phyloP scores from a whole-genome alignment of 2,329 filamentous ascomycete genomes.

The Drechslera avenae region DNA sequence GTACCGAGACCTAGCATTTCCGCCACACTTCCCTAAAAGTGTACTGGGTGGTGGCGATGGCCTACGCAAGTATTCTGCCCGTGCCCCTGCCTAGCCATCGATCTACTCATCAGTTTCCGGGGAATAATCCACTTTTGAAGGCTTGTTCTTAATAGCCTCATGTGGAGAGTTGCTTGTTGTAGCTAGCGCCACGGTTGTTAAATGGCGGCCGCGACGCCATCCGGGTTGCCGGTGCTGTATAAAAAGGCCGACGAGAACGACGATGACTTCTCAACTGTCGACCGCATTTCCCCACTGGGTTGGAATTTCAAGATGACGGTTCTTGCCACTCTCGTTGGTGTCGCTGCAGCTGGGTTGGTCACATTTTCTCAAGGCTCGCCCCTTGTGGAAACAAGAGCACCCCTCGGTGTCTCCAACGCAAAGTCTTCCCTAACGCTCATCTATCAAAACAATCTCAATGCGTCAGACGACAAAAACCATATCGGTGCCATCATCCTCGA shows the following conservation, averaged over 20 bases:
- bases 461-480: constrained; percentile 59
- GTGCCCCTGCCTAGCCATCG: constrained; percentile 32
- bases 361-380: constrained; percentile 27
- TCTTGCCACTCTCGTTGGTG: constrained; percentile 30
- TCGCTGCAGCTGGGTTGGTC: constrained; percentile 24
- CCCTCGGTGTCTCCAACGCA: constrained; percentile 28
- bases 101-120: constrained; percentile 33
- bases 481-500: constrained; percentile 58
- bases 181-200: constrained; percentile 23
- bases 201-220: constrained; percentile 22
- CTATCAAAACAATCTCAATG: constrained; percentile 62
- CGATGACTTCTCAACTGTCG: constrained; percentile 1
- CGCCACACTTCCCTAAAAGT: background rate
- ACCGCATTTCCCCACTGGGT: background rate
- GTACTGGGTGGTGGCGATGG: background rate
- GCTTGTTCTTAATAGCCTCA: constrained; percentile 34
- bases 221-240: constrained; percentile 36
- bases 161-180: constrained; percentile 20
- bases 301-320: constrained; percentile 26
- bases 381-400: constrained; percentile 19
- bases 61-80: constrained; percentile 21
- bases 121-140: constrained; percentile 28
- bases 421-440: constrained; percentile 56
- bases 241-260: constrained; percentile 12
- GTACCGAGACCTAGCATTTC: background rate